phyloP scores from a whole-genome alignment of 2,329 filamentous ascomycete genomes.

The Setomelanomma holmii region DNA sequence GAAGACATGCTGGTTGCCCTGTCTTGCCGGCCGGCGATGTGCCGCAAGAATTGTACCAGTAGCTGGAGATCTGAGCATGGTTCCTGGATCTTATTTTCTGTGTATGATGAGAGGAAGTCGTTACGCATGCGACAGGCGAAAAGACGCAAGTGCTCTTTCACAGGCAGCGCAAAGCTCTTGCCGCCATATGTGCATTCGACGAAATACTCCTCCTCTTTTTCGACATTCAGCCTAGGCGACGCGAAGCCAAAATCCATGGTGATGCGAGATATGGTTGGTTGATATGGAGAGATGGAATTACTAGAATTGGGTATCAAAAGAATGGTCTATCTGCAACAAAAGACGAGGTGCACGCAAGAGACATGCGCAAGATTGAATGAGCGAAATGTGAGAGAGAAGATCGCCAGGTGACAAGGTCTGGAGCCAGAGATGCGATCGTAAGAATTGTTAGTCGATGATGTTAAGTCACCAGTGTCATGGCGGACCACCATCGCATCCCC shows the following conservation, averaged over 20 bases:
- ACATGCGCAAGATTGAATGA: slow-evolving; percentile 1
- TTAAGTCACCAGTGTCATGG: neutral
- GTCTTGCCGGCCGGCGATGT: slow-evolving; percentile 15
- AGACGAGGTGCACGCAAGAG: neutral
- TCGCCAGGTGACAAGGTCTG: neutral
- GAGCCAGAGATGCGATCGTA: neutral
- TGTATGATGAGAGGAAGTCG: slow-evolving; percentile 14
- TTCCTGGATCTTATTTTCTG: slow-evolving; percentile 11
- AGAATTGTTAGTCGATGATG: neutral
- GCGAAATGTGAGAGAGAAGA: neutral
- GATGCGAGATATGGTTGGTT: neutral
- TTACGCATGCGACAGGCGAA: slow-evolving; percentile 18
- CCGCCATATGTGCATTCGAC: slow-evolving; percentile 13
- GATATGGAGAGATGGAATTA: neutral
- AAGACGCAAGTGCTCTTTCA: slow-evolving; percentile 8
- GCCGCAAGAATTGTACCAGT: slow-evolving; percentile 16
- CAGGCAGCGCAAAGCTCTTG: slow-evolving; percentile 1
- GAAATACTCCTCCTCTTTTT: slow-evolving; percentile 13
- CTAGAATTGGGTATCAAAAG: slow-evolving; percentile 2
- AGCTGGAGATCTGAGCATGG: slow-evolving; percentile 18
- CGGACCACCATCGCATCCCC: slow-evolving; percentile 1
- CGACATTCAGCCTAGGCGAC: slow-evolving; percentile 9
- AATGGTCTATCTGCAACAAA: neutral
- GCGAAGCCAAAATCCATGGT: slow-evolving; percentile 14
- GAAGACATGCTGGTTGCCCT: slow-evolving; percentile 12